Percentiles rank a stretch among this genome's conserved stretches.
Conservation (phyloP, 2,329 filamentous ascomycete genomes). For the Pseudocercospora eumusae region DNA sequence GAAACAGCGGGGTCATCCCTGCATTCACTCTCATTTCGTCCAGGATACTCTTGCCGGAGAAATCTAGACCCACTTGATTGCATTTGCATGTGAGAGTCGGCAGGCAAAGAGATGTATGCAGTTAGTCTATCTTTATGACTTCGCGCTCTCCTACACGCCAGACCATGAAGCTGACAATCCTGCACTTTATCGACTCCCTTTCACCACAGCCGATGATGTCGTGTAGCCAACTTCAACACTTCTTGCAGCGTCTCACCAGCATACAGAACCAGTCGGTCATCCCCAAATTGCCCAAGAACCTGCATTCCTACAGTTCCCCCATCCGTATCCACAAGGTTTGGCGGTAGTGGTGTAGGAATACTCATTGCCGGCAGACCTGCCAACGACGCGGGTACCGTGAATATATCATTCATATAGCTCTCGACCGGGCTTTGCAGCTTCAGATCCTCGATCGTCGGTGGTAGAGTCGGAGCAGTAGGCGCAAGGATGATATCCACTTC, state of each 20-base stretch:
- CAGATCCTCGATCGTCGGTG: constrained; percentile 66
- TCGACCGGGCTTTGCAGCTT: constrained; percentile 49
- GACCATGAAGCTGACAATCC: too few species aligned
- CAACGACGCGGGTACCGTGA: constrained; percentile 91
- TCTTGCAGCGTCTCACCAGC: constrained; percentile 55
- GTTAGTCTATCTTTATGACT: too few species aligned
- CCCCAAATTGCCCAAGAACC: constrained; percentile 77
- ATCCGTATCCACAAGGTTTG: constrained; percentile 9
- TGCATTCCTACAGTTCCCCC: constrained; percentile 63
- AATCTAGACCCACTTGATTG: constrained; percentile 3
- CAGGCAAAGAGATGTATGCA: background rate
- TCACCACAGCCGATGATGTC: background rate
- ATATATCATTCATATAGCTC: constrained; percentile 88
- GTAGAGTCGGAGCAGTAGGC: constrained; percentile 78
- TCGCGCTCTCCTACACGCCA: too few species aligned
- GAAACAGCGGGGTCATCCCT: background rate
- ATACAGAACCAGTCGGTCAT: constrained; percentile 65
- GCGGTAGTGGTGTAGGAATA: constrained; percentile 62
- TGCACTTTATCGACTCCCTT: background rate
- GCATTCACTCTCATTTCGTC: background rate
- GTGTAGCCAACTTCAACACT: constrained; percentile 16
- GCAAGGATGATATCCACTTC: constrained; percentile 84
- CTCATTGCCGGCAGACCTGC: constrained; percentile 88
- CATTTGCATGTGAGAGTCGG: constrained; percentile 4
- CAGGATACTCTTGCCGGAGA: background rate